Evolutionary conservation across 805 yeast species (phyloP).

Genomic region (Candida maesae): DNA sequence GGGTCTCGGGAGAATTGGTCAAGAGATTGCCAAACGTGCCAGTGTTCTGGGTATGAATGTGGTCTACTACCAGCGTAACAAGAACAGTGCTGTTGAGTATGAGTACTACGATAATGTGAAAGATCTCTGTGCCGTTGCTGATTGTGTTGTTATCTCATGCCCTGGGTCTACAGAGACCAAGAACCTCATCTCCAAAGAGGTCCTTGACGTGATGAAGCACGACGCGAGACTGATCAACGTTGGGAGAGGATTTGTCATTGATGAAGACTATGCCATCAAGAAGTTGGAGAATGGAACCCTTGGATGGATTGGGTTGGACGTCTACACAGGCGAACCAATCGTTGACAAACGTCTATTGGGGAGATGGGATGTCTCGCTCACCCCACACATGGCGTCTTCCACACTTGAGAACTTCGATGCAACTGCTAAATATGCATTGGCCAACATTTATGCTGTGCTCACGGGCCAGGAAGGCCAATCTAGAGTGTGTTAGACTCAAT

Average conservation of each 20-base stretch:
- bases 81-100: slow-evolving; percentile 34
- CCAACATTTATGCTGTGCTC: slow-evolving; percentile 40
- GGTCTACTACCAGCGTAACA: slow-evolving; percentile 49
- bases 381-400: slow-evolving; percentile 64
- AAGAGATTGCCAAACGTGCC: slow-evolving; percentile 47
- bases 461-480: slow-evolving; percentile 26
- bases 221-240: slow-evolving; percentile 52
- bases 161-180: slow-evolving; percentile 53
- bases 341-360: slow-evolving; percentile 27
- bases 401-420: slow-evolving; percentile 43
- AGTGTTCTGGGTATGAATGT: slow-evolving; percentile 54
- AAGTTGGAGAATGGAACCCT: slow-evolving; percentile 38
- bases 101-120: slow-evolving; percentile 31
- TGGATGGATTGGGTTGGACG: slow-evolving; percentile 58
- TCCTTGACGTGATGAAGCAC: slow-evolving; percentile 35
- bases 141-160: slow-evolving; percentile 50
- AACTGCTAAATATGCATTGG: slow-evolving; percentile 41
- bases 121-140: slow-evolving; percentile 37
- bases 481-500: slow-evolving; percentile 13
- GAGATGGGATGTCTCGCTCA: slow-evolving; percentile 43
- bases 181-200: slow-evolving; percentile 41
- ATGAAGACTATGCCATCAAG: slow-evolving; percentile 43
- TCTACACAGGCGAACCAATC: slow-evolving; percentile 52
- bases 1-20: slow-evolving; percentile 63
- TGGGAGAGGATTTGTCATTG: slow-evolving; percentile 56